A percentile compares a stretch with the other conserved stretches of the same genome.
Conservation (phyloP, 805 yeast genomes). For the Candida coquimbonensis region DNA sequence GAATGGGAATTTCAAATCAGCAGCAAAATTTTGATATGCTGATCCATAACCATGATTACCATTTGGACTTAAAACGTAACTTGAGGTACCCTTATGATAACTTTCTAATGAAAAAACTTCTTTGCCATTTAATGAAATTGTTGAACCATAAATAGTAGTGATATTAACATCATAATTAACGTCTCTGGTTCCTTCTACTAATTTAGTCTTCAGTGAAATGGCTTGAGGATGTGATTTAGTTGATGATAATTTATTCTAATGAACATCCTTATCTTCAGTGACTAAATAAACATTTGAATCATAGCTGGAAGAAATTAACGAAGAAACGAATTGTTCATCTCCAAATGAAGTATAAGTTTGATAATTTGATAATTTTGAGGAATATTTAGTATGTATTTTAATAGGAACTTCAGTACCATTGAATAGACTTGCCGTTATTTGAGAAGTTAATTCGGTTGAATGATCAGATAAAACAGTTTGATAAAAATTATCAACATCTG, state of each 20-base stretch:
- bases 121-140: constrained; percentile 11
- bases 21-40: constrained; percentile 23
- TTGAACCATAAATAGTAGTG: constrained; percentile 17
- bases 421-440: constrained; percentile 12
- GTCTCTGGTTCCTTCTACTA: constrained; percentile 4
- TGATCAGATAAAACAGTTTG: constrained; percentile 18
- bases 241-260: constrained; percentile 4
- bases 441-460: constrained; percentile 10
- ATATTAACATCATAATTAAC: constrained; percentile 15
- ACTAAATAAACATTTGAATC: constrained; percentile 11
- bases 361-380: constrained; percentile 30
- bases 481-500: constrained; percentile 13
- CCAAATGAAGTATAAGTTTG: constrained; percentile 35
- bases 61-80: constrained; percentile 32
- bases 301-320: constrained; percentile 13
- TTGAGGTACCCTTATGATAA: constrained; percentile 40
- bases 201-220: constrained; percentile 11
- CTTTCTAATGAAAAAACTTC: constrained; percentile 19
- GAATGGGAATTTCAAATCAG: constrained; percentile 18
- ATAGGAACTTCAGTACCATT: constrained; percentile 19
- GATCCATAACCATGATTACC: constrained; percentile 43
- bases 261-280: neutral
- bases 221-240: constrained; percentile 17
- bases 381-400: constrained; percentile 16
- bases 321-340: constrained; percentile 26